These are phyloP conservation scores for Heliophila coronopifolia DNA, from an alignment of 441 rosid species.

Conservation along the genomic window DNA sequence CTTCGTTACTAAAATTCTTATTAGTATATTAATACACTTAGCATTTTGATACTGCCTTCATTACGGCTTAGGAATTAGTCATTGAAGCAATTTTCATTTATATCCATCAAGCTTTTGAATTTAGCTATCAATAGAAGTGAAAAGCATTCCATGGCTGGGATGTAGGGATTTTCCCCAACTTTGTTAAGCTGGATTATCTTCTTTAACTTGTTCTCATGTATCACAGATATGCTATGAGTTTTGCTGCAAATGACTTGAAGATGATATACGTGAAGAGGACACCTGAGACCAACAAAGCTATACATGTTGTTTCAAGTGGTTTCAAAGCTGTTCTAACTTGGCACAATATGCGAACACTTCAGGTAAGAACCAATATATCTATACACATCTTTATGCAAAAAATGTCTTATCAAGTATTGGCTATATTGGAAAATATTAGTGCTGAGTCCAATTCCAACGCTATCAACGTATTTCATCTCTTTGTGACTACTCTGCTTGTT, in stretches of 20 bases:
- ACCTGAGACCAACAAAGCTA: constrained; percentile 63
- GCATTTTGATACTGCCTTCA: no score
- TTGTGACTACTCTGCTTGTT: no score
- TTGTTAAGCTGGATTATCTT: background rate
- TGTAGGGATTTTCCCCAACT: background rate
- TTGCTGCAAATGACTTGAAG: constrained; percentile 74
- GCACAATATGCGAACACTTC: constrained; percentile 93
- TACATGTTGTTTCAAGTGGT: constrained; percentile 81
- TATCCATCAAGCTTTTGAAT: background rate
- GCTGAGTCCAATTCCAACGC: no score
- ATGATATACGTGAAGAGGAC: constrained; percentile 67
- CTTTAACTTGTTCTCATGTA: constrained; percentile 4
- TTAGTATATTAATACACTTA: no score
- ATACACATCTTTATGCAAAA: background rate
- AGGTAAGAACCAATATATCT: constrained; percentile 38
- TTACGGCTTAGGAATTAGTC: no score
- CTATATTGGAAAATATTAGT: no score
- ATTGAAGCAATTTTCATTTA: background rate
- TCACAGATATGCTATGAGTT: constrained; percentile 74
- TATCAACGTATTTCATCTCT: no score
- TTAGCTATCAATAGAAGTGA: background rate
- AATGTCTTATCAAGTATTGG: background rate
- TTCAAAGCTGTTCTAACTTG: constrained; percentile 71
- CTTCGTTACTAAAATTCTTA: no score
- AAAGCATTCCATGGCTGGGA: background rate